Evolutionary conservation across 805 yeast genomes (phyloP).

Genomic region (Priceomyces castillae): DNA sequence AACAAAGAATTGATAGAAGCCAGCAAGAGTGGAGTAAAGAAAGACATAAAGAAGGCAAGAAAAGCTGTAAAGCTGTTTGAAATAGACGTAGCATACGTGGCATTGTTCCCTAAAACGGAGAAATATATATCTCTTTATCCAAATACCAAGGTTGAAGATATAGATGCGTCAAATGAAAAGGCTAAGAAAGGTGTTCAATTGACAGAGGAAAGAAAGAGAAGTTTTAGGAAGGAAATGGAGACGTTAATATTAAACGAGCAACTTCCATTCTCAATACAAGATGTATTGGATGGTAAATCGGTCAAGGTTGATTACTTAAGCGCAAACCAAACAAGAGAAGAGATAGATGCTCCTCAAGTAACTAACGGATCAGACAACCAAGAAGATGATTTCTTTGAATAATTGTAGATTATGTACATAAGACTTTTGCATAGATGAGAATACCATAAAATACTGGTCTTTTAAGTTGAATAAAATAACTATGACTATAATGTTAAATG

Average conservation of each 20-base stretch:
- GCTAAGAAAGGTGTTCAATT: slow-evolving; percentile 40
- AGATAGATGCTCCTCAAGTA: slow-evolving; percentile 46
- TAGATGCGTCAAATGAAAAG: slow-evolving; percentile 23
- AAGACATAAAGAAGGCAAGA: slow-evolving; percentile 43
- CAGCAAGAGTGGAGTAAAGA: slow-evolving; percentile 30
- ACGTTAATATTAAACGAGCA: slow-evolving; percentile 50
- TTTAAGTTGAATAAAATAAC: not conserved
- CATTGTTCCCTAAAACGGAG: slow-evolving; percentile 72
- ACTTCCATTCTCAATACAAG: slow-evolving; percentile 52
- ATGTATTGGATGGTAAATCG: slow-evolving; percentile 40
- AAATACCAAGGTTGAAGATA: slow-evolving; percentile 26
- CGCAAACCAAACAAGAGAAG: slow-evolving; percentile 18
- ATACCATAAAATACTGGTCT: not conserved
- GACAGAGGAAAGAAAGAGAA: slow-evolving; percentile 44
- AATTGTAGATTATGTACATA: slow-evolving; percentile 9
- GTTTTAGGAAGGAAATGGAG: slow-evolving; percentile 49
- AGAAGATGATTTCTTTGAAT: slow-evolving; percentile 45
- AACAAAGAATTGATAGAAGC: slow-evolving; percentile 36
- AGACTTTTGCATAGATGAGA: slow-evolving; percentile 9
- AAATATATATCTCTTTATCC: slow-evolving; percentile 83
- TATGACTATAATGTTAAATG: not conserved
- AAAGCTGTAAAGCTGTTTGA: slow-evolving; percentile 55
- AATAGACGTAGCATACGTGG: slow-evolving; percentile 70
- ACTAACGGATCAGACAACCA: slow-evolving; percentile 11
- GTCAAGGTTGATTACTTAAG: slow-evolving; percentile 21